Evolutionary conservation across 2,329 filamentous ascomycete genomes (phyloP).

Genomic region (Pyrenochaeta sp.): DNA sequence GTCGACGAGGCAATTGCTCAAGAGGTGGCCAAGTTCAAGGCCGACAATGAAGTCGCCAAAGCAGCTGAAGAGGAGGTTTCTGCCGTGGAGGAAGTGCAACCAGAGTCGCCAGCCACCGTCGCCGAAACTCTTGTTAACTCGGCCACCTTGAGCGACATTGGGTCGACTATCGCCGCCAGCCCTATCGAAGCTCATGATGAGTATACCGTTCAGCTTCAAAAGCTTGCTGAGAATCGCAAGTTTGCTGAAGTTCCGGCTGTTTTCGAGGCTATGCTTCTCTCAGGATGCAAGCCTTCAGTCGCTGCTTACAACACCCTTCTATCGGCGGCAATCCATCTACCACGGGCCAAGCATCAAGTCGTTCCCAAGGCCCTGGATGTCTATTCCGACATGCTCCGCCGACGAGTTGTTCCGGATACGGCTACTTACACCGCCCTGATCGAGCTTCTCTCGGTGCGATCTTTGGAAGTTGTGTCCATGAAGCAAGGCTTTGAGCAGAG

Average conservation of each 20-base stretch:
- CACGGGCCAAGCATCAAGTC: slow-evolving; percentile 79
- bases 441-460: slow-evolving; percentile 79
- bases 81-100: slow-evolving; percentile 36
- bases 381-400: slow-evolving; percentile 93
- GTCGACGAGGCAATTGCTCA: slow-evolving; percentile 85
- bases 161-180: slow-evolving; percentile 65
- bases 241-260: slow-evolving; percentile 89
- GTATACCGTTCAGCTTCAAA: slow-evolving; percentile 80
- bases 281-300: slow-evolving; percentile 80
- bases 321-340: slow-evolving; percentile 82
- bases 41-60: slow-evolving; percentile 52
- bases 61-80: slow-evolving; percentile 44
- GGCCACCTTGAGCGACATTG: slow-evolving; percentile 34
- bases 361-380: slow-evolving; percentile 93
- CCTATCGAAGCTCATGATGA: slow-evolving; percentile 67
- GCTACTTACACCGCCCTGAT: slow-evolving; percentile 90
- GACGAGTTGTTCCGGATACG: slow-evolving; percentile 80
- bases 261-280: slow-evolving; percentile 88
- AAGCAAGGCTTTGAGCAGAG: slow-evolving; percentile 81
- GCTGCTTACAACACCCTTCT: slow-evolving; percentile 92
- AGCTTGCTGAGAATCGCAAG: slow-evolving; percentile 73
- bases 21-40: slow-evolving; percentile 71
- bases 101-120: slow-evolving; percentile 41
- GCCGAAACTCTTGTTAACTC: slow-evolving; percentile 38
- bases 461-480: slow-evolving; percentile 76